Percentiles rank a stretch among this genome's conserved stretches.
These are phyloP conservation scores for Chrysoporthe puriensis DNA, from an alignment of 2,329 filamentous ascomycete species.

Conservation along the genomic window DNA sequence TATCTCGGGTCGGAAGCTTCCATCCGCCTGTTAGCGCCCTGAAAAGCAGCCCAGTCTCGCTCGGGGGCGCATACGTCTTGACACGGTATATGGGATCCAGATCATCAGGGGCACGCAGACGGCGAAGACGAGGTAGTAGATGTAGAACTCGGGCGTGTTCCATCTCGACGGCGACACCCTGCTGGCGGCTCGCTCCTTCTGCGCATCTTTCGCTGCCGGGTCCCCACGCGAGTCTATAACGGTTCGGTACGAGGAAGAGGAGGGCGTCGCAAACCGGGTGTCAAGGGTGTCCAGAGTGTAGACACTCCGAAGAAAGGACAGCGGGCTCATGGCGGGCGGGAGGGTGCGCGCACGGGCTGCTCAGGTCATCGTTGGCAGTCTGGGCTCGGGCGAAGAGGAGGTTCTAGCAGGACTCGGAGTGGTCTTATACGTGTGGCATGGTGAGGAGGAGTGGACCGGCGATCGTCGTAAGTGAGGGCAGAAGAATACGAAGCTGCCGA, in stretches of 20 bases:
- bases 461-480: conserved; percentile 1
- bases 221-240: conserved; percentile 56
- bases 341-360: conserved; percentile 1
- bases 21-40: conserved; percentile 29
- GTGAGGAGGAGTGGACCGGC: background rate
- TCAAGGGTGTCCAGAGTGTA: conserved; percentile 52
- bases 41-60: background rate
- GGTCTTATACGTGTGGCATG: conserved; percentile 1
- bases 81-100: conserved; percentile 85
- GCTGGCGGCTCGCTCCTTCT: conserved; percentile 47
- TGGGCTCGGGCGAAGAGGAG: background rate
- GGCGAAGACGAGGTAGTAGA: conserved; percentile 75
- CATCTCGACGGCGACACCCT: conserved; percentile 71
- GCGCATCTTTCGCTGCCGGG: conserved; percentile 44
- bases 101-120: conserved; percentile 82
- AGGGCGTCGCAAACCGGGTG: conserved; percentile 62
- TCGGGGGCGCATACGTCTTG: conserved; percentile 62
- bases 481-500: conserved; percentile 12
- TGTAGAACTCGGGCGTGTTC: conserved; percentile 81
- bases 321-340: conserved; percentile 24
- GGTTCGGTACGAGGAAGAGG: conserved; percentile 67
- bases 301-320: conserved; percentile 57
- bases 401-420: background rate
- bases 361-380: conserved; percentile 24
- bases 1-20: conserved; percentile 83